Evolutionary conservation across 305 asterid species (phyloP).

Genomic region (Fraxinus sp.): DNA sequence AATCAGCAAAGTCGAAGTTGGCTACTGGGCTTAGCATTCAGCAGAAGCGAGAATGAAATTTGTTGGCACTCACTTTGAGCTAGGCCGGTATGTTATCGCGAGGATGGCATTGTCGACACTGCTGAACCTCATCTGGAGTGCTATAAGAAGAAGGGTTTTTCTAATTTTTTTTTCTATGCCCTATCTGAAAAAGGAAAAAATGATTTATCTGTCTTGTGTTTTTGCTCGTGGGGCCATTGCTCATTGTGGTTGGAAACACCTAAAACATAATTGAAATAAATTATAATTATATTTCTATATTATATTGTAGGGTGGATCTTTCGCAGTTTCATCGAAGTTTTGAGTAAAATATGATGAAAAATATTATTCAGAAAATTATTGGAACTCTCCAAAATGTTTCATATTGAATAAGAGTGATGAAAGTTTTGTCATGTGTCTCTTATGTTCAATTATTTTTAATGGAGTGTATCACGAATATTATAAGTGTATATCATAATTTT

Average conservation of each 20-base stretch:
- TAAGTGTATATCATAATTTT: background rate
- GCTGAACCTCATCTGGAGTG: background rate
- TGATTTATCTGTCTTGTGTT: background rate
- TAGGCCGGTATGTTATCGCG: conserved; percentile 11
- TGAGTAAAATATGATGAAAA: background rate
- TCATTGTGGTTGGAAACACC: background rate
- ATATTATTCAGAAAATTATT: background rate
- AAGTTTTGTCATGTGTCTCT: background rate
- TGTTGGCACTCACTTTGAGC: conserved; percentile 21
- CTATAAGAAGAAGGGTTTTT: background rate
- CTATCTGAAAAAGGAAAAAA: background rate
- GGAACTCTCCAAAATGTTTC: background rate
- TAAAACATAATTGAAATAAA: background rate
- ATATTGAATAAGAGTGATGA: background rate
- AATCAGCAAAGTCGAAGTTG: conserved; percentile 5
- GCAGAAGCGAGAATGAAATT: background rate
- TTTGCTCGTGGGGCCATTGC: background rate
- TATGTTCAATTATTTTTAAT: background rate
- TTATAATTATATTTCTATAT: no score
- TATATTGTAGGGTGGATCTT: no score
- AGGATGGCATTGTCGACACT: background rate
- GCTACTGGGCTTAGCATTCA: background rate
- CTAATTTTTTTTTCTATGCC: no score
- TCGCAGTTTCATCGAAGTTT: no score
- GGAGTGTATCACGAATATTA: background rate